Evolutionary conservation across 208 protist genomes (phyloP).

Genomic region (Novymonas esmeraldas): DNA sequence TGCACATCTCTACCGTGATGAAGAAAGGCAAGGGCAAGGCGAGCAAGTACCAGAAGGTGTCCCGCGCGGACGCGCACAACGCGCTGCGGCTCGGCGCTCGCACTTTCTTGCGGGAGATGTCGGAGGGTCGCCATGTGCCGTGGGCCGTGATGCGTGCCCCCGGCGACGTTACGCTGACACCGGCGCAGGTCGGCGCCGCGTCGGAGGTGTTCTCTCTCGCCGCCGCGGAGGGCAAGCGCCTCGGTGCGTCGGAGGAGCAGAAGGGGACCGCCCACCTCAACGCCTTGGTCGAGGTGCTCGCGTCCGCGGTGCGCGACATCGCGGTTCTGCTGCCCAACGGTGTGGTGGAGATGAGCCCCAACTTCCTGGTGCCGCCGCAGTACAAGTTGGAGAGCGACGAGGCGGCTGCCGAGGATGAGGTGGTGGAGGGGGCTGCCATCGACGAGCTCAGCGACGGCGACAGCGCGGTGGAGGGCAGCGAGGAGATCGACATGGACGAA

Average conservation of each 20-base stretch:
- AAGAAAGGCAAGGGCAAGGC: constrained; percentile 36
- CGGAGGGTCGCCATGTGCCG: constrained; percentile 70
- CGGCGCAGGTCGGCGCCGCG: constrained; percentile 47
- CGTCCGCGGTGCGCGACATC: constrained; percentile 61
- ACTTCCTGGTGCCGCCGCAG: constrained; percentile 72
- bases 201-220: constrained; percentile 66
- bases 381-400: constrained; percentile 57
- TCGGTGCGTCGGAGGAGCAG: constrained; percentile 31
- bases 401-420: constrained; percentile 21
- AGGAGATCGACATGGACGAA: constrained; percentile 34
- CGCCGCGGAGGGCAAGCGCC: constrained; percentile 50
- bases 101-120: constrained; percentile 85
- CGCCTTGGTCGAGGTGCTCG: constrained; percentile 48
- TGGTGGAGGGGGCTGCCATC: constrained; percentile 26
- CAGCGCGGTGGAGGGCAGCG: constrained; percentile 24
- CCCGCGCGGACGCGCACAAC: constrained; percentile 65
- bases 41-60: constrained; percentile 43
- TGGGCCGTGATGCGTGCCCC: constrained; percentile 86
- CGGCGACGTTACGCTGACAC: constrained; percentile 48
- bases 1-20: constrained; percentile 75
- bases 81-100: constrained; percentile 74
- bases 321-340: constrained; percentile 75
- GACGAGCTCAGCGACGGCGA: constrained; percentile 19
- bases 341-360: constrained; percentile 81
- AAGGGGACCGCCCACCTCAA: constrained; percentile 53